These are phyloP conservation scores for Eucommia ulmoides DNA, from an alignment of 257 asterid genomes.

Conservation along the genomic window DNA sequence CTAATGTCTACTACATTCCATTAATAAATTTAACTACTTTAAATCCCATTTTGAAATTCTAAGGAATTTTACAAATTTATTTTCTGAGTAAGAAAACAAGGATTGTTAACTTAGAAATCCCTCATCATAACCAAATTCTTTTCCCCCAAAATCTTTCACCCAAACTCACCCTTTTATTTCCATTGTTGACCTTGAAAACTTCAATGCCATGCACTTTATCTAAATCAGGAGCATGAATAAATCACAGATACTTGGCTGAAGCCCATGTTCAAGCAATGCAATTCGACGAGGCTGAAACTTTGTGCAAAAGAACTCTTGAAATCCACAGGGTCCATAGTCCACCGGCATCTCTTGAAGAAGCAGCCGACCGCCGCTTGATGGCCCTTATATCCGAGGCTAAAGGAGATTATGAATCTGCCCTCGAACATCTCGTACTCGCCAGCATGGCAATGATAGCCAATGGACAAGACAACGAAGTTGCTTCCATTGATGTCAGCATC, in stretches of 20 bases:
- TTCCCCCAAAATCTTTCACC: too few species aligned
- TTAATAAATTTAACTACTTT: too few species aligned
- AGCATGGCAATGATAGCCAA: not conserved
- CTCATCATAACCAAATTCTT: too few species aligned
- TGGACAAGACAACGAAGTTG: not conserved
- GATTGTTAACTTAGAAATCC: too few species aligned
- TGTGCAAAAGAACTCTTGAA: not conserved
- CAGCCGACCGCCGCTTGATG: not conserved
- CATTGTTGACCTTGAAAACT: too few species aligned
- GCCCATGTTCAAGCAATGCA: not conserved
- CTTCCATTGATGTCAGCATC: not conserved
- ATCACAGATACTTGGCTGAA: not conserved
- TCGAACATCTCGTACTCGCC: not conserved
- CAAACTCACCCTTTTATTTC: too few species aligned
- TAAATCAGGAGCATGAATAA: too few species aligned
- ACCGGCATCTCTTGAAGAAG: not conserved
- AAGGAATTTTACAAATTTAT: too few species aligned
- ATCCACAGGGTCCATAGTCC: not conserved
- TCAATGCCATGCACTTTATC: too few species aligned
- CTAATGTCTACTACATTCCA: too few species aligned
- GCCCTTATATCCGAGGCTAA: not conserved
- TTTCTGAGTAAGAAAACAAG: too few species aligned
- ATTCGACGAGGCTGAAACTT: not conserved
- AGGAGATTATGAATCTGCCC: not conserved
- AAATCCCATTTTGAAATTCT: too few species aligned